Percentiles rank a stretch among this genome's conserved stretches.
Evolutionary conservation across 1,139 yeast species (phyloP).

Genomic region (Suhomyces yuchorum): DNA sequence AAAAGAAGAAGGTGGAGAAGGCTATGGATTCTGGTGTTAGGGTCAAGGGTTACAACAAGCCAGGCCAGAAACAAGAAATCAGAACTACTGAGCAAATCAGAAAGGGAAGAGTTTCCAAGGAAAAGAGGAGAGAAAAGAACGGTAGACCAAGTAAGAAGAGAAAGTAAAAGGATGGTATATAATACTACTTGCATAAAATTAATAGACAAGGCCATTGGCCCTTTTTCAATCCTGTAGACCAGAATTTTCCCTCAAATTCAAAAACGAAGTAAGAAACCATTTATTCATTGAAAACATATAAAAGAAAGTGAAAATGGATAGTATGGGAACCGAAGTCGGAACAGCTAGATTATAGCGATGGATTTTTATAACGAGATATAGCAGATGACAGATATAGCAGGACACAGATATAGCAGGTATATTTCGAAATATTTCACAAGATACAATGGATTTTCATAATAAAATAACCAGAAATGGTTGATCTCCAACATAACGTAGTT

Average conservation of each 20-base stretch:
- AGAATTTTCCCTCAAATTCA: no score
- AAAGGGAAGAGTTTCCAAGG: constrained; percentile 69
- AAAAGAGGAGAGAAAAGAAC: constrained; percentile 79
- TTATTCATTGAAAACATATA: background rate
- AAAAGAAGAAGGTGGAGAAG: constrained; percentile 78
- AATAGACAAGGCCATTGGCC: background rate
- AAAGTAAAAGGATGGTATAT: constrained; percentile 14
- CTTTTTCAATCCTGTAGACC: background rate
- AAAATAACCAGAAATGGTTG: no score
- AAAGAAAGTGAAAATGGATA: background rate
- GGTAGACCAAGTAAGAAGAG: constrained; percentile 63
- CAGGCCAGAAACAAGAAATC: constrained; percentile 61
- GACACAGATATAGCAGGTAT: no score
- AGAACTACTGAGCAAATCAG: constrained; percentile 74
- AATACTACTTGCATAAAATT: background rate
- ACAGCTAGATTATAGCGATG: background rate
- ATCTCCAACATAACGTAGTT: no score
- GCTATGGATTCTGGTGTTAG: constrained; percentile 76
- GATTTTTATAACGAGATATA: background rate
- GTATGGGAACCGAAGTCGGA: background rate
- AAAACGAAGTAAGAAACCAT: background rate
- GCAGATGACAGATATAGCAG: no score
- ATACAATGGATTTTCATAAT: no score
- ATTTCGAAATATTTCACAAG: no score
- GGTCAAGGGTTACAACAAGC: constrained; percentile 68